These are phyloP conservation scores for Colletotrichum salicis DNA, from an alignment of 2,329 filamentous ascomycete genomes.

Conservation along the genomic window DNA sequence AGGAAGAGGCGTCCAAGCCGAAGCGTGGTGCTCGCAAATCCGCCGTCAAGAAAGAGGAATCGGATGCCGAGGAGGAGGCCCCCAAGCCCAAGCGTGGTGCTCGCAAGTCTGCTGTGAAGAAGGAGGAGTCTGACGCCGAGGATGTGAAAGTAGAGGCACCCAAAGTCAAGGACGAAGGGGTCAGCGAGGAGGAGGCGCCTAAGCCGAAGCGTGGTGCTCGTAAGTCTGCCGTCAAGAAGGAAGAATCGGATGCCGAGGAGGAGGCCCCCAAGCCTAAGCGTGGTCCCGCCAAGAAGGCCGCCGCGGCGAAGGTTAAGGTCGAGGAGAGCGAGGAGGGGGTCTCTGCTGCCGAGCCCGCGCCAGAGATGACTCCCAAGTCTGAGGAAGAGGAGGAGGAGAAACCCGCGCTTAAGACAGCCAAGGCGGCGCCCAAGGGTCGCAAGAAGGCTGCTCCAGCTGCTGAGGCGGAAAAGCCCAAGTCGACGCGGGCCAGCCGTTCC, in stretches of 20 bases:
- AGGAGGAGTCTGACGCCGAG: conserved; percentile 31
- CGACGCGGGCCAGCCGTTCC: conserved; percentile 13
- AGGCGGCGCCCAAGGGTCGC: conserved; percentile 23
- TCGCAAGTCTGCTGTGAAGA: conserved; percentile 10
- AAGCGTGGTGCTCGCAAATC: conserved; percentile 26
- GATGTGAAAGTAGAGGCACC: conserved; percentile 42
- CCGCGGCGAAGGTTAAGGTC: conserved; percentile 24
- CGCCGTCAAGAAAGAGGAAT: conserved; percentile 18
- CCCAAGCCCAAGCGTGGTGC: conserved; percentile 46
- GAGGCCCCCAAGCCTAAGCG: conserved; percentile 48
- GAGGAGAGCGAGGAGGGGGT: conserved; percentile 33
- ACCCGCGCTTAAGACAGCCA: conserved; percentile 15
- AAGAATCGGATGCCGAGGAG: conserved; percentile 35
- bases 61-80: conserved; percentile 40
- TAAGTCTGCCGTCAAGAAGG: conserved; percentile 18
- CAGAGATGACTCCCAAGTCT: conserved; percentile 12
- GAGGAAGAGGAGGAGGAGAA: conserved; percentile 14
- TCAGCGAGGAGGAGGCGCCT: conserved; percentile 39
- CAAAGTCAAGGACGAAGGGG: conserved; percentile 39
- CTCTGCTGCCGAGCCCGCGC: conserved; percentile 27
- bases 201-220: conserved; percentile 34
- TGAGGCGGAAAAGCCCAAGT: conserved; percentile 20
- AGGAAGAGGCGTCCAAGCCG: conserved; percentile 39
- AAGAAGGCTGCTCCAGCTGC: conserved; percentile 31
- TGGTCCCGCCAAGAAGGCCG: conserved; percentile 42